Conservation (phyloP, 768 basidiomycete genomes). For the Rhodocollybia butyracea region DNA sequence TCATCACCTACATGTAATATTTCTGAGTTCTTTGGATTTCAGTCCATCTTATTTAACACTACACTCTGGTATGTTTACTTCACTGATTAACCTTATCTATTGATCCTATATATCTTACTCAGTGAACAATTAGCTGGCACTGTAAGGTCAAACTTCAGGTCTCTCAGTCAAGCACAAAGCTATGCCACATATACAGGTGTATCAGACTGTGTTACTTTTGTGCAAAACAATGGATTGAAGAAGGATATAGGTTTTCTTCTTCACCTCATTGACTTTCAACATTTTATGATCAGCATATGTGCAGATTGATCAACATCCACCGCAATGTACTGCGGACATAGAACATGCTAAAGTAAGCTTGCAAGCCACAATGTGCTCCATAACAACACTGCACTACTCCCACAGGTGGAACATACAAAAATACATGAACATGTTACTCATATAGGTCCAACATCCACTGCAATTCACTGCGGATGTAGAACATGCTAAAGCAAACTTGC, state of each 20-base stretch:
- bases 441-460: too few relatives aligned
- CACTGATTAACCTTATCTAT: slow-evolving; percentile 14
- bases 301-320: too few relatives aligned
- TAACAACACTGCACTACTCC: too few relatives aligned
- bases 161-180: slow-evolving; percentile 83
- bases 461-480: too few relatives aligned
- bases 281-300: slow-evolving; percentile 4
- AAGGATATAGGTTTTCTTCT: slow-evolving; percentile 66
- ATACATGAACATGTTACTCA: too few relatives aligned
- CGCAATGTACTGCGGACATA: too few relatives aligned
- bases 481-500: too few relatives aligned
- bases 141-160: slow-evolving; percentile 69
- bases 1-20: slow-evolving; percentile 73
- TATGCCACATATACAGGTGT: slow-evolving; percentile 83
- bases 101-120: background rate
- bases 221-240: slow-evolving; percentile 62
- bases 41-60: slow-evolving; percentile 81
- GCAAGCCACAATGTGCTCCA: too few relatives aligned
- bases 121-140: slow-evolving; percentile 89
- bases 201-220: slow-evolving; percentile 78
- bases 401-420: too few relatives aligned
- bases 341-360: too few relatives aligned
- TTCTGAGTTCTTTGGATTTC: slow-evolving; percentile 72
- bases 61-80: slow-evolving; percentile 64
- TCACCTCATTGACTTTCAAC: background rate